Conservation (phyloP, 1,139 yeast species). For the Nadsonia commutata region DNA sequence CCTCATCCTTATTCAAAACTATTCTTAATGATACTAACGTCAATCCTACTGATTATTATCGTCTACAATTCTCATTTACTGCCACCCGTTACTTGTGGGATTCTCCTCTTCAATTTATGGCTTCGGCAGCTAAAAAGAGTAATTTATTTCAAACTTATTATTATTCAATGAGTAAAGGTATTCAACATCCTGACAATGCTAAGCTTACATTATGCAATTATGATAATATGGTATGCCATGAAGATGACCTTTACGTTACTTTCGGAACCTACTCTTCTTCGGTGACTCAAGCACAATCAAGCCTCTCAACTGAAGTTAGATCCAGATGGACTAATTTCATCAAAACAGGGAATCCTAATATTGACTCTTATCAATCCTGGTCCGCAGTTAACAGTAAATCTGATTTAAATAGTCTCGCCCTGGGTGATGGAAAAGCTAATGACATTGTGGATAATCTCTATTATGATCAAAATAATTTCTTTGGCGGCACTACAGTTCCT, state of each 20-base stretch:
- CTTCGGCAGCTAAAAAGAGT: constrained; percentile 3
- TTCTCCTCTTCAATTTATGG: constrained; percentile 15
- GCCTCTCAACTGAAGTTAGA: constrained; percentile 15
- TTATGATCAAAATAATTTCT: constrained; percentile 6
- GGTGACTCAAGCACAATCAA: constrained; percentile 10
- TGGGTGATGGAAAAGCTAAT: constrained; percentile 6
- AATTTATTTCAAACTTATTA: constrained; percentile 11
- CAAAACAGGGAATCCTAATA: constrained; percentile 14
- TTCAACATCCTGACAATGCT: constrained; percentile 14
- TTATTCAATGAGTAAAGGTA: constrained; percentile 18
- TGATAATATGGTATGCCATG: constrained; percentile 18
- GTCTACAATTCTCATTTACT: constrained; percentile 10
- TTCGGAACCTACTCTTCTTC: constrained; percentile 17
- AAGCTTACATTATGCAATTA: constrained; percentile 13
- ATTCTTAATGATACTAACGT: constrained; percentile 6
- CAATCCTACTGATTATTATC: background rate
- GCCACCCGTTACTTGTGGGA: constrained; percentile 13
- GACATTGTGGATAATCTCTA: background rate
- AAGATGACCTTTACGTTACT: constrained; percentile 18
- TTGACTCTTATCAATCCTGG: constrained; percentile 9
- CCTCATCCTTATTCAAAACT: constrained; percentile 7
- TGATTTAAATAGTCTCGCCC: constrained; percentile 7
- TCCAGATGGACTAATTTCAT: constrained; percentile 19
- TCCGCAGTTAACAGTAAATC: background rate
- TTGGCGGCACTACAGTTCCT: constrained; percentile 6